Evolutionary conservation across 495 filamentous ascomycete genomes (phyloP).

Genomic region (Talaromyces ruber): DNA sequence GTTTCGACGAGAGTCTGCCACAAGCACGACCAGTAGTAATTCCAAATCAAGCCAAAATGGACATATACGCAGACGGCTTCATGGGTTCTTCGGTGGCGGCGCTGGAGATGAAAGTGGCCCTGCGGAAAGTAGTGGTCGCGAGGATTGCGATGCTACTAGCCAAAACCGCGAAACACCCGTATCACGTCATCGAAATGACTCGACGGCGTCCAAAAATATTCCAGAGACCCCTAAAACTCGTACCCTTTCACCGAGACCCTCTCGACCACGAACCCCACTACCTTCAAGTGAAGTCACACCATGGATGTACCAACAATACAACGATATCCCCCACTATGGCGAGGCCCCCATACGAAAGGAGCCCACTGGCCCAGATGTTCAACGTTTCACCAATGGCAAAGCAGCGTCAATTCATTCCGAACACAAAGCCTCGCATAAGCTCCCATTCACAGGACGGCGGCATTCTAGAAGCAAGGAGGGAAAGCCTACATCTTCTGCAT

Average conservation of each 20-base stretch:
- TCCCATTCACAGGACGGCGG: slow-evolving; percentile 65
- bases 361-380: slow-evolving; percentile 59
- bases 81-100: slow-evolving; percentile 66
- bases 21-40: slow-evolving; percentile 82
- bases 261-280: slow-evolving; percentile 72
- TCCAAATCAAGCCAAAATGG: slow-evolving; percentile 71
- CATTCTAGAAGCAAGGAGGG: slow-evolving; percentile 69
- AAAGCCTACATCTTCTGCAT: slow-evolving; percentile 38
- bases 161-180: slow-evolving; percentile 40
- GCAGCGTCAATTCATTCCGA: slow-evolving; percentile 26
- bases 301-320: slow-evolving; percentile 86
- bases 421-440: slow-evolving; percentile 43
- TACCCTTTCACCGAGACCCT: slow-evolving; percentile 58
- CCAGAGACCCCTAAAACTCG: slow-evolving; percentile 31
- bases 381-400: slow-evolving; percentile 44
- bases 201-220: slow-evolving; percentile 48
- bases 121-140: slow-evolving; percentile 49
- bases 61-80: slow-evolving; percentile 64
- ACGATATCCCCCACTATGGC: slow-evolving; percentile 73
- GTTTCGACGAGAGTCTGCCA: slow-evolving; percentile 77
- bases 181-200: slow-evolving; percentile 67
- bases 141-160: slow-evolving; percentile 54
- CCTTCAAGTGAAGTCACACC: slow-evolving; percentile 92
- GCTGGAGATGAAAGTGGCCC: slow-evolving; percentile 55
- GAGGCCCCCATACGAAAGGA: slow-evolving; percentile 72